phyloP scores from a whole-genome alignment of 2,329 filamentous ascomycete genomes.

The Cryphonectria radicalis region DNA sequence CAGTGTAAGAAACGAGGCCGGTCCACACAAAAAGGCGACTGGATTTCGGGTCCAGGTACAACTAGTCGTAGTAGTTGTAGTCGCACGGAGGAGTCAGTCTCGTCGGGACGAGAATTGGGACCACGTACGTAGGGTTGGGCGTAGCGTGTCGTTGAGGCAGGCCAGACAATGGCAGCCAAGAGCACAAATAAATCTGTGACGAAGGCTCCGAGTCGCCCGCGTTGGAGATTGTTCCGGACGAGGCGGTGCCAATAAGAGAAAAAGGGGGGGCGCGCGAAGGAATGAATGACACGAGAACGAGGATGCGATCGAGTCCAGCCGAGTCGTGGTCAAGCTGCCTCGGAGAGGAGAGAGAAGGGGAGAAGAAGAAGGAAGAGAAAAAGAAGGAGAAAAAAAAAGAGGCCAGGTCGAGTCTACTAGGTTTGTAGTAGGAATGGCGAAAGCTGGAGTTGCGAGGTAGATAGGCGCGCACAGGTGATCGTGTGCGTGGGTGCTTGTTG shows the following conservation, averaged over 20 bases:
- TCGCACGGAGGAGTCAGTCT: conserved; percentile 11
- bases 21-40: conserved; percentile 8
- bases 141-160: not conserved
- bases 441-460: conserved; percentile 3
- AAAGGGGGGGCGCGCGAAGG: not conserved
- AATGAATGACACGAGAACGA: conserved; percentile 4
- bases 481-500: not conserved
- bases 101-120: conserved; percentile 6
- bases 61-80: not conserved
- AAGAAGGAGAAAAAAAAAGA: not conserved
- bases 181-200: not conserved
- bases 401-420: not conserved
- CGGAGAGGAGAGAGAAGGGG: not conserved
- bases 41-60: not conserved
- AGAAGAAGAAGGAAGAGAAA: not conserved
- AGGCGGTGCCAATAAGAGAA: conserved; percentile 2
- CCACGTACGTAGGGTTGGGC: not conserved
- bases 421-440: not conserved
- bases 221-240: conserved; percentile 12
- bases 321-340: conserved; percentile 6
- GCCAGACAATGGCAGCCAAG: not conserved
- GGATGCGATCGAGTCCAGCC: conserved; percentile 13
- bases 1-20: conserved; percentile 12
- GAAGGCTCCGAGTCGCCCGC: conserved; percentile 13
- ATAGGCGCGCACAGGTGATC: conserved; percentile 1